Conservation (phyloP, 2,329 filamentous ascomycete genomes). For the Trichoderma koningii region DNA sequence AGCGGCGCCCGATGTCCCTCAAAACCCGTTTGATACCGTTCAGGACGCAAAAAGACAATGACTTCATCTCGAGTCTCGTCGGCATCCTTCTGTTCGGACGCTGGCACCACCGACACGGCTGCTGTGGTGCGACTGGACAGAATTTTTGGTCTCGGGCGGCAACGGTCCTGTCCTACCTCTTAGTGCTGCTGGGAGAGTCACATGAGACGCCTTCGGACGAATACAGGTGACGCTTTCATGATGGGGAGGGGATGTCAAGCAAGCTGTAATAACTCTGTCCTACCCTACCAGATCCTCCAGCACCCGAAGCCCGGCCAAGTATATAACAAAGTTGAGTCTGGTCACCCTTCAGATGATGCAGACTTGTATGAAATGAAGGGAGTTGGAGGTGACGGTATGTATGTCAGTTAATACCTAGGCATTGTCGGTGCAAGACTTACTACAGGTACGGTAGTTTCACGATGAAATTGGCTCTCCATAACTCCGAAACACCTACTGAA, state of each 20-base stretch:
- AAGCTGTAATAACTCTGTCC: slow-evolving; percentile 1
- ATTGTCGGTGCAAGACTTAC: no score
- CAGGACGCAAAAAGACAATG: neutral
- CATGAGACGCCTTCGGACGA: neutral
- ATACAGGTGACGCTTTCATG: neutral
- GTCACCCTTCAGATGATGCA: no score
- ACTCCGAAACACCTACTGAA: no score
- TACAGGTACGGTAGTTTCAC: no score
- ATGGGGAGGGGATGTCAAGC: slow-evolving; percentile 11
- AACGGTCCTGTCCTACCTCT: neutral
- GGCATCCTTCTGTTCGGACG: neutral
- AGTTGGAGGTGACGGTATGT: no score
- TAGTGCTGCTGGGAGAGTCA: neutral
- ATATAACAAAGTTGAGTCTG: no score
- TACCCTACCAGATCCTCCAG: slow-evolving; percentile 5
- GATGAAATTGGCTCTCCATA: no score
- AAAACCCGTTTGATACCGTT: neutral
- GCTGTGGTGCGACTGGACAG: slow-evolving; percentile 4
- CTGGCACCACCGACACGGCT: neutral
- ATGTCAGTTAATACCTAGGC: no score
- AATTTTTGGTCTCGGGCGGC: neutral
- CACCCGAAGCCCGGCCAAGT: neutral
- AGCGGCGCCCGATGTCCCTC: neutral
- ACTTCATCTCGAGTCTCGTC: neutral
- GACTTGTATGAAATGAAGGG: no score